Percentiles rank a stretch among this genome's conserved stretches.
These are phyloP conservation scores for Geotrichum siamense DNA, from an alignment of 1,139 yeast species.

Conservation along the genomic window DNA sequence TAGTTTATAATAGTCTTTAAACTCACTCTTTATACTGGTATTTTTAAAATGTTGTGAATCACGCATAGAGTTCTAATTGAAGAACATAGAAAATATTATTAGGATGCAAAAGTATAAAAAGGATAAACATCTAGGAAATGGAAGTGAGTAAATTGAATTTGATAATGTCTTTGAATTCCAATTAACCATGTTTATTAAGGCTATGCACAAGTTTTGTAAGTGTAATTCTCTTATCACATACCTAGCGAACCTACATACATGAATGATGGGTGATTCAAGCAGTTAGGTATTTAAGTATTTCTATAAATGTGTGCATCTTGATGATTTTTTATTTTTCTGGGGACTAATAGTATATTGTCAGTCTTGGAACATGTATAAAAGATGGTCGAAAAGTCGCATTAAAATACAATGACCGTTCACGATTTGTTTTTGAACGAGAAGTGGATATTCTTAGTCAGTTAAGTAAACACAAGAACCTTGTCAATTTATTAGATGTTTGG, in stretches of 20 bases:
- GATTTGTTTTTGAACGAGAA: slow-evolving; percentile 12
- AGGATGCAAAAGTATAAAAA: not conserved
- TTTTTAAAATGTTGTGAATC: no score
- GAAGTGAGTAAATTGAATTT: slow-evolving; percentile 16
- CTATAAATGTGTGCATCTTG: not conserved
- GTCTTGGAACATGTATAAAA: slow-evolving; percentile 6
- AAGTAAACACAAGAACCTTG: slow-evolving; percentile 13
- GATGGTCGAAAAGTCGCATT: slow-evolving; percentile 15
- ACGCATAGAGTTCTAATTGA: no score
- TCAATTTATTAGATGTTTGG: slow-evolving; percentile 13
- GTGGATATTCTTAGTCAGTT: slow-evolving; percentile 5
- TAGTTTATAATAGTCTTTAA: not conserved
- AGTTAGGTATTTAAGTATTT: not conserved
- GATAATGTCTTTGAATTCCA: no score
- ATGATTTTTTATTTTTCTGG: no score
- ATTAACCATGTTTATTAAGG: no score
- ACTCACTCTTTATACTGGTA: not conserved
- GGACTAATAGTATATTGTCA: not conserved
- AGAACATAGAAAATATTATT: not conserved
- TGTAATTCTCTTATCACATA: no score
- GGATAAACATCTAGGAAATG: slow-evolving; percentile 13
- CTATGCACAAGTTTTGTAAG: slow-evolving; percentile 5
- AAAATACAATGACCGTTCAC: slow-evolving; percentile 13
- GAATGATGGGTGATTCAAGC: no score
- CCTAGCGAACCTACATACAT: no score